Conservation (phyloP, 176 grass and related monocot species). For the Carex parvula region DNA sequence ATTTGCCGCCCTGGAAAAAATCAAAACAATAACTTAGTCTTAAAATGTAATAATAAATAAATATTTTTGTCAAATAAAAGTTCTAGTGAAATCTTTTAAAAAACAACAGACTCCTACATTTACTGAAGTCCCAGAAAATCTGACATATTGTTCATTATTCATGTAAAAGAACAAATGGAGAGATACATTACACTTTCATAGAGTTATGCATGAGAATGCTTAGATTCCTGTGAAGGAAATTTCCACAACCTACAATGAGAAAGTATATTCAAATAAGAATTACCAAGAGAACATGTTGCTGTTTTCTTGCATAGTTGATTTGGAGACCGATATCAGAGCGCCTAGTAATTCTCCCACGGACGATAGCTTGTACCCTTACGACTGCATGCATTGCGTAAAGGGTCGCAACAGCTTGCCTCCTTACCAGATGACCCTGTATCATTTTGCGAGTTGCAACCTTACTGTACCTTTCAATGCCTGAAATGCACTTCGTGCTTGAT, state of each 20-base stretch:
- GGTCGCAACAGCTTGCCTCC: slow-evolving; percentile 83
- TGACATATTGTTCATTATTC: neutral
- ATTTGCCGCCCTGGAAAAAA: slow-evolving; percentile 40
- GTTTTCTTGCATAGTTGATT: slow-evolving; percentile 30
- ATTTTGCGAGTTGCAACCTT: slow-evolving; percentile 63
- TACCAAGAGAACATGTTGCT: slow-evolving; percentile 23
- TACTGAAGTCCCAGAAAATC: neutral
- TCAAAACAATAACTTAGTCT: slow-evolving; percentile 7
- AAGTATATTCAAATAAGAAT: neutral
- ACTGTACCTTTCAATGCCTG: slow-evolving; percentile 71
- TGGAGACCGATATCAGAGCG: slow-evolving; percentile 29
- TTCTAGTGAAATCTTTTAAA: neutral
- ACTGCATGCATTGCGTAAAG: slow-evolving; percentile 62
- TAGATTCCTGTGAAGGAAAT: neutral
- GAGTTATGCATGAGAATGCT: neutral
- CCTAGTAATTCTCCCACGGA: slow-evolving; percentile 59
- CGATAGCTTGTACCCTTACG: slow-evolving; percentile 69
- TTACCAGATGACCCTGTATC: slow-evolving; percentile 81
- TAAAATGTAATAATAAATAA: neutral
- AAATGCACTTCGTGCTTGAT: slow-evolving; percentile 75
- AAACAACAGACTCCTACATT: neutral
- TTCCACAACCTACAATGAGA: neutral
- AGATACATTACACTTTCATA: neutral
- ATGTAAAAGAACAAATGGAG: neutral
- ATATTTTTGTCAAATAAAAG: neutral